Base-by-base conservation (phyloP, 2,329 filamentous ascomycete genomes). In the Grosmannia penicillata region DNA sequence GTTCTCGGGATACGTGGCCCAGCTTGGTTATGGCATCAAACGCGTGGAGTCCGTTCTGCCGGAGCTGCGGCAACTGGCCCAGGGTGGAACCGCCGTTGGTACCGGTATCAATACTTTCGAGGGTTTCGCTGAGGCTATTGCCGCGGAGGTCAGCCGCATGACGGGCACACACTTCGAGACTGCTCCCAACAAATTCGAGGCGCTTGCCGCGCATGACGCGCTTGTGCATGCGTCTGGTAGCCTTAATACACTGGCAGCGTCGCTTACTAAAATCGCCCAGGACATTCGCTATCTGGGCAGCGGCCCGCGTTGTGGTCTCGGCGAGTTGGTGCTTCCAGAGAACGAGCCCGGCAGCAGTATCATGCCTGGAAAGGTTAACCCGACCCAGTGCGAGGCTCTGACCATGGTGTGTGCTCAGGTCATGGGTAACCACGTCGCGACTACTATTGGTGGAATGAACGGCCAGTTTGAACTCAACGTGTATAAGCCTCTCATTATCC, bases 331-430 rank as follows among this genome's bases (percentile, higher is more conserved):
- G 54, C 76, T 98, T 37, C 91, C 91, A 21, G 91, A 98, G 68
- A 98, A 98, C 66, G 91, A 98, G 69, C 91, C 91, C 25, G 89
- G 89, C 47, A 91, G 82, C 55, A 93, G 83, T 51, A 96, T 98
- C 69, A 98, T 98, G 91, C 91, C 91, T 32, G 91, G 91, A 55
- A 98, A 98, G 70, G 91, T 98, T 58, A 98, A 98, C 70, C 91
- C 91, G 24, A 98, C 91, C 24, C 91, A 98, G 66, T 94, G 86
- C 64, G 91, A 98, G 70, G 83, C 86, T 45, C 67, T 98, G 59
- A 96, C 91, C 51, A 98, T 98, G 91, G 70, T 96, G 44, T 95
- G 89, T 67, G 77, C 84, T 17, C 91, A 98, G 63, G 89, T 98
- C 45, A 94, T 96, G 73, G 91, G 91, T 55, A 98, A 98, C 72